Percentiles rank a stretch among this genome's conserved stretches.
Conservation (phyloP, 371 early-diverging fungal genomes). For the Capniomyces stellatus region DNA sequence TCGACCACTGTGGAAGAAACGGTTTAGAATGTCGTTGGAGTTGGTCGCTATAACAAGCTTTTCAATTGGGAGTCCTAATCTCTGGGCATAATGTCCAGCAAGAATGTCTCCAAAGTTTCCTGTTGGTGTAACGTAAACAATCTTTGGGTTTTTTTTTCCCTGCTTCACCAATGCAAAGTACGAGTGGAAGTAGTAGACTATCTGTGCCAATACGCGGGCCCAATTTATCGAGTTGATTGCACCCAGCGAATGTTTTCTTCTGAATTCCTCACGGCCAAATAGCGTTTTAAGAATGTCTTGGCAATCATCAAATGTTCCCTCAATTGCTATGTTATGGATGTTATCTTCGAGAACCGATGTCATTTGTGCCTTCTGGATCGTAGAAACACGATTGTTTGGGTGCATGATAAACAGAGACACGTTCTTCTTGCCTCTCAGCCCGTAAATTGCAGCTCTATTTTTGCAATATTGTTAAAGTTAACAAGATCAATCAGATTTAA, state of each 20-base stretch:
- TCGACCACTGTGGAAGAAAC: constrained; percentile 72
- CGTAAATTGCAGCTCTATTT: constrained; percentile 89
- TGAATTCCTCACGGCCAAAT: constrained; percentile 65
- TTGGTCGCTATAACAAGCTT: constrained; percentile 82
- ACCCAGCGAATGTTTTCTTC: constrained; percentile 55
- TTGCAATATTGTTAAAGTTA: too few relatives aligned
- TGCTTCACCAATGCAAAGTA: constrained; percentile 52
- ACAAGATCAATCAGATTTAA: background rate
- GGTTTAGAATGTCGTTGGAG: constrained; percentile 87
- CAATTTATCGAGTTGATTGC: constrained; percentile 98
- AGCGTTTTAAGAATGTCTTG: constrained; percentile 85
- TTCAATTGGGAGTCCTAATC: constrained; percentile 78
- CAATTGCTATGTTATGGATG: constrained; percentile 77
- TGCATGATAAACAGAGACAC: constrained; percentile 84
- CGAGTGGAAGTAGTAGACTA: constrained; percentile 84
- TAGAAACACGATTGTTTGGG: constrained; percentile 75
- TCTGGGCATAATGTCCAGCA: constrained; percentile 81
- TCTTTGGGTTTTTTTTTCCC: constrained; percentile 29
- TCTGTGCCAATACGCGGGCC: constrained; percentile 93
- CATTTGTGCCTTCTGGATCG: constrained; percentile 95
- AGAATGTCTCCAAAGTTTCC: constrained; percentile 97
- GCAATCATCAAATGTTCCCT: constrained; percentile 95
- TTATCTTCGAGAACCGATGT: constrained; percentile 82
- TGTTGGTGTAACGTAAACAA: constrained; percentile 85
- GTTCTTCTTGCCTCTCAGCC: constrained; percentile 80